A percentile compares a stretch with the other conserved stretches of the same genome.
Evolutionary conservation across 228 moss, liverwort and hornwort species (phyloP).

Genomic region (Sphagnum fallax): DNA sequence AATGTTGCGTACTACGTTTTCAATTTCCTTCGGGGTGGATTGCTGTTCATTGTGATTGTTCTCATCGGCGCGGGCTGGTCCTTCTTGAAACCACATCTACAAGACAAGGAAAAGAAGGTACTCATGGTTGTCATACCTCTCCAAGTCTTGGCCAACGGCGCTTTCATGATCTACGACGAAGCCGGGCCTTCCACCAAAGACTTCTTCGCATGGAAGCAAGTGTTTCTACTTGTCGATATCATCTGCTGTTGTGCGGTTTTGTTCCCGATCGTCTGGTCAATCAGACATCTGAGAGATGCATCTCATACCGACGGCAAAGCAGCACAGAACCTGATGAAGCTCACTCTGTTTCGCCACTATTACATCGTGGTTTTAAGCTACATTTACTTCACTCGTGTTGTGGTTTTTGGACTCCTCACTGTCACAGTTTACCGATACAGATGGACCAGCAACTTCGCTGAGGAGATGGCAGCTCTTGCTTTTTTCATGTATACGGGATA

Average conservation of each 20-base stretch:
- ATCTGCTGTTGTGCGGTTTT: neutral
- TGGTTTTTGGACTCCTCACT: neutral
- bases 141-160: neutral
- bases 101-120: neutral
- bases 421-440: neutral
- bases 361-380: neutral
- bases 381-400: neutral
- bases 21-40: neutral
- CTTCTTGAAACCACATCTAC: constrained; percentile 1
- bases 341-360: neutral
- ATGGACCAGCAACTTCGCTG: neutral
- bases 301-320: neutral
- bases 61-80: neutral
- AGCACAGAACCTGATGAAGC: neutral
- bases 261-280: neutral
- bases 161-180: neutral
- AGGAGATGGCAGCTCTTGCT: neutral
- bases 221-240: neutral
- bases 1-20: neutral
- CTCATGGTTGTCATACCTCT: neutral
- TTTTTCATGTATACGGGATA: neutral
- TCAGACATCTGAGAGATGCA: neutral
- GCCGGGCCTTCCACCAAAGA: neutral
- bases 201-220: neutral
- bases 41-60: neutral